Base-by-base conservation (phyloP, 2,329 filamentous ascomycete species). In the Phialophora tarda region DNA sequence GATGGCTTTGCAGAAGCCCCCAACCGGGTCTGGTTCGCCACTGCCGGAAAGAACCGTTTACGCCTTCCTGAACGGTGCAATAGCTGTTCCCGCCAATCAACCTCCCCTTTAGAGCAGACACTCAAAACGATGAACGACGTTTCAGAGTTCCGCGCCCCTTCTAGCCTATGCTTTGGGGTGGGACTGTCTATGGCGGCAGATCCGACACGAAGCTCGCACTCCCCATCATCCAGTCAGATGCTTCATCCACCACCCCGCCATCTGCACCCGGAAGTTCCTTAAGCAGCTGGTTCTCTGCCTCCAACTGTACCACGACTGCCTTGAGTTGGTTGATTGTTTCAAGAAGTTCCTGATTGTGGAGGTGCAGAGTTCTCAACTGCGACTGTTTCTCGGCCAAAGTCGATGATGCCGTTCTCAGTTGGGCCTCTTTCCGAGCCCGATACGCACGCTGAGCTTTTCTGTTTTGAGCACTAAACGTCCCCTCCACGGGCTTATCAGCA, bases 361-460 rank as follows among this genome's bases (percentile, higher is more conserved):
- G 47, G 12, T 23, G 14, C 30, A 61, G 12, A 11, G 30, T 53
- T 23, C 24, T 24, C n/a, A 61, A 32, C 34, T 61, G 59, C 6
- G 59, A 53, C 7, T 61, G 47, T 14, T 61, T 53, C 21, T 32
- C 32, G 21, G 47, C 30, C 50, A 61, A 61, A 10, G 48, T 54
- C 48, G 59, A 61, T 11, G 59, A 61, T 26, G 59, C 59, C 41
- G 47, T 21, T 41, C 63, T 59, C 44, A 71, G 55, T 34, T 66
- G 67, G 24, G 67, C 60, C 47, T 71, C 68, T 48, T 70, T 70
- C 26, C 69, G 69, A 47, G 67, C 65, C 10, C 69, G 68, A 41
- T 71, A 71, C 17, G 69, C 69, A 21, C 69, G 56, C 59, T 71
- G 69, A 12, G 69, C 69, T 11, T 66, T 55, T 17, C 69, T 59